A percentile compares a stretch with the other conserved stretches of the same genome.
Conservation (phyloP, 2,329 filamentous ascomycete species). For the Stagonosporopsis chrysanthemi region DNA sequence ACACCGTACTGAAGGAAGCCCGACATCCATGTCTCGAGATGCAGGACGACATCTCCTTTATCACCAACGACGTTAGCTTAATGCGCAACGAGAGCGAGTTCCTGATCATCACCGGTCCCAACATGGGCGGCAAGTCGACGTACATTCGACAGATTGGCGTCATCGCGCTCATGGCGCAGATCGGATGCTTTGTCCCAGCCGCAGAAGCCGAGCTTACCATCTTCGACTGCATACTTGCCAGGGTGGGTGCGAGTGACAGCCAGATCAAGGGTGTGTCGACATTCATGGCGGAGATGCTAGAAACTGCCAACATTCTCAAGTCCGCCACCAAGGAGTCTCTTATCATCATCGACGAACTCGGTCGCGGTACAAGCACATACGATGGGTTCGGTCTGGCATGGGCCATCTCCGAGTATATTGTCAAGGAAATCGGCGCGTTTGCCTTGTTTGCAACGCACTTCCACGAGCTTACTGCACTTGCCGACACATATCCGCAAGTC, state of each 20-base stretch:
- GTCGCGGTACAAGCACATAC: constrained; percentile 95
- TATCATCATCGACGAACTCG: constrained; percentile 98
- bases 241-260: constrained; percentile 93
- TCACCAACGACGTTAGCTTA: constrained; percentile 93
- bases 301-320: constrained; percentile 98
- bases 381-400: constrained; percentile 98
- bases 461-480: constrained; percentile 92
- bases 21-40: constrained; percentile 98
- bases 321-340: constrained; percentile 93
- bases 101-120: constrained; percentile 94
- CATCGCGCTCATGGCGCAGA: constrained; percentile 95
- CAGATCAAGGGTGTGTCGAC: constrained; percentile 98
- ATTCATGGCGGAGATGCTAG: constrained; percentile 99
- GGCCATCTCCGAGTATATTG: constrained; percentile 97
- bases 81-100: constrained; percentile 83
- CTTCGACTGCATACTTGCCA: constrained; percentile 95
- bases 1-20: constrained; percentile 89
- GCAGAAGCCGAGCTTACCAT: constrained; percentile 89
- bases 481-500: constrained; percentile 85
- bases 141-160: constrained; percentile 98
- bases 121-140: constrained; percentile 99
- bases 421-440: constrained; percentile 93
- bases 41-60: constrained; percentile 98
- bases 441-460: constrained; percentile 98
- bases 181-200: constrained; percentile 95